Evolutionary conservation across 192 early-diverging fungal genomes (phyloP), one percentile per base, ranked within the genome.

Genomic region (Jimgerdemannia flammicorona): DNA sequence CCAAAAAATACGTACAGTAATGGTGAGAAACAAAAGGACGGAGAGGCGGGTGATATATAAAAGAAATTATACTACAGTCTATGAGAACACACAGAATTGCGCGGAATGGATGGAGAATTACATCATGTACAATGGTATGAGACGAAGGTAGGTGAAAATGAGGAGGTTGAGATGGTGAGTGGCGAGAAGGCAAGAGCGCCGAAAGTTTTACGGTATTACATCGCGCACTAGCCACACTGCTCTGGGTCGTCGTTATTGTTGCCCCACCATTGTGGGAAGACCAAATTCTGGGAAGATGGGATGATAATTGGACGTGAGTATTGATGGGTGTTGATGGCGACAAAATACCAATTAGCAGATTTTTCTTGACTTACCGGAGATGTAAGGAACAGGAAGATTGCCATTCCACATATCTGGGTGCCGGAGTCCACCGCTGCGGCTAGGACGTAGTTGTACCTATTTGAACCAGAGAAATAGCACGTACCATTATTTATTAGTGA

Each of bases 311-410:
- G 1, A 88, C 14, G 6, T n/a, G 6, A 85, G 85, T 19, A 65
- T 65, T 19, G 64, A 65, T 19, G 1, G 14, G 64, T 14, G 14
- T 18, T 65, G 19, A 19, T 81, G 75, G 63, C 84, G 83, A 3
- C 84, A 29, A 29, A n/a, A 29, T 29, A 29, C 29, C 29, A 29
- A 29, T 29, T 29, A 29, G 29, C 29, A 29, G 29, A 29, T 29
- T 29, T 29, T 29, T 29, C 29, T 29, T 29, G 29, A 29, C 29
- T 29, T 29, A 29, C 29, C 29, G 29, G 29, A 29, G 29, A 29
- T 1, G 29, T 73, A 18, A 79, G 75, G 73, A 87, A 87, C 67
- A 85, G 78, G 59, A 85, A 85, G 49, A 81, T 75, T 9, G 75
- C 74, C 75, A 81, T 81, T 49, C 77, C 77, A 63, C 79, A 81